Evolutionary conservation across 257 asterid species (phyloP).

Genomic region (Cruciata laevipes): DNA sequence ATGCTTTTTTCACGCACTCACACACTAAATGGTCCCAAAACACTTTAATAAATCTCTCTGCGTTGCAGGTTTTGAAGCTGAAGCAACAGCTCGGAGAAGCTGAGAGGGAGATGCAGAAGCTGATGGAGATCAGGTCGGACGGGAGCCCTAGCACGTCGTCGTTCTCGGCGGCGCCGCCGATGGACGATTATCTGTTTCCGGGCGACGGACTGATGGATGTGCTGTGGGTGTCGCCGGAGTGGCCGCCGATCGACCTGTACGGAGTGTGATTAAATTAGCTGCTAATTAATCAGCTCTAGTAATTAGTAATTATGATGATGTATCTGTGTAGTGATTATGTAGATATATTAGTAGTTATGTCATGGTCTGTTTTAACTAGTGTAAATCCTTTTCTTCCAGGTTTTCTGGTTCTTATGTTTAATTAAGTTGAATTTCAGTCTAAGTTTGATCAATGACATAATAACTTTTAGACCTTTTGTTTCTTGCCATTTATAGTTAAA

Average conservation of each 20-base stretch:
- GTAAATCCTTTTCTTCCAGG: slow-evolving; percentile 18
- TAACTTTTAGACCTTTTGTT: not conserved
- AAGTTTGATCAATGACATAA: slow-evolving; percentile 7
- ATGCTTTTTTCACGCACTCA: not conserved
- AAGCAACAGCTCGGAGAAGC: slow-evolving; percentile 51
- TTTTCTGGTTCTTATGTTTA: slow-evolving; percentile 24
- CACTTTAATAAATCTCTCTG: not conserved
- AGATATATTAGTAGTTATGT: not conserved
- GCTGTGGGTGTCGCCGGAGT: slow-evolving; percentile 14
- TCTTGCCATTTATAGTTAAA: too few relatives aligned
- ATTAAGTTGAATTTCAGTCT: slow-evolving; percentile 1
- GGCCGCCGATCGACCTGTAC: slow-evolving; percentile 25
- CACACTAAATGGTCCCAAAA: not conserved
- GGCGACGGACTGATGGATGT: slow-evolving; percentile 39
- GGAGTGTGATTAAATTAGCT: slow-evolving; percentile 4
- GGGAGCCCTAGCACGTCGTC: slow-evolving; percentile 48
- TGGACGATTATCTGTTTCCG: slow-evolving; percentile 34
- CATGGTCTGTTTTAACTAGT: not conserved
- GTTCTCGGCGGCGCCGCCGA: slow-evolving; percentile 19
- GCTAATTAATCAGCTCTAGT: not conserved
- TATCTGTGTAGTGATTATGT: not conserved
- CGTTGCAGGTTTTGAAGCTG: slow-evolving; percentile 34
- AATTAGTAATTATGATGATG: not conserved
- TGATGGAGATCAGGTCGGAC: slow-evolving; percentile 29
- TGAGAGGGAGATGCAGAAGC: slow-evolving; percentile 41